A percentile compares a stretch with the other conserved stretches of the same genome.
Evolutionary conservation across 2,329 filamentous ascomycete species (phyloP).

Genomic region (Podosphaera aphanis): DNA sequence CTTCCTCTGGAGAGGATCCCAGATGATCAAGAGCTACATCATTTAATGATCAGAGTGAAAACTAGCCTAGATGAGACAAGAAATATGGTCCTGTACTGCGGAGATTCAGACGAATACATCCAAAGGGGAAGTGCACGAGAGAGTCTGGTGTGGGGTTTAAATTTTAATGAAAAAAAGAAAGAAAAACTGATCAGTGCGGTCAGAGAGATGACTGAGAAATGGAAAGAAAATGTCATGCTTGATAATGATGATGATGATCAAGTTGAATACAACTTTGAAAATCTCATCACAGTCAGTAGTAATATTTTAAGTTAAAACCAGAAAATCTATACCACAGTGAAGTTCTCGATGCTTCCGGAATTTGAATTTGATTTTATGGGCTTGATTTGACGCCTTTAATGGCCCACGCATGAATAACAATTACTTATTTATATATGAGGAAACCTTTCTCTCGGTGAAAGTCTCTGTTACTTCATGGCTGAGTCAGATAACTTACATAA

Average conservation of each 20-base stretch:
- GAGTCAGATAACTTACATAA: no score
- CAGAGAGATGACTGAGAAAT: neutral
- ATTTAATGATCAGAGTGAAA: slow-evolving; percentile 5
- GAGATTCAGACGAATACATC: neutral
- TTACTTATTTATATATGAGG: no score
- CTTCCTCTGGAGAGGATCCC: slow-evolving; percentile 6
- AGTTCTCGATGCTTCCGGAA: no score
- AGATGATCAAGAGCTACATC: slow-evolving; percentile 7
- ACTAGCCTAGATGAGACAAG: neutral
- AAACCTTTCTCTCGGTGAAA: no score
- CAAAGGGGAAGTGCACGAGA: neutral
- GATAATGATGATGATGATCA: neutral
- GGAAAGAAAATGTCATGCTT: neutral
- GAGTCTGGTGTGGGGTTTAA: neutral
- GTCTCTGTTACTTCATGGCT: no score
- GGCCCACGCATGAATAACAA: no score
- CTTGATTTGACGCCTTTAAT: no score
- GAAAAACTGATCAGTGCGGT: neutral
- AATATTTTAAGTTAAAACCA: neutral
- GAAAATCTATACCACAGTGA: no score
- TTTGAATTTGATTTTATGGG: no score
- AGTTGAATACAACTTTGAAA: neutral
- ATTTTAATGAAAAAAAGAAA: neutral
- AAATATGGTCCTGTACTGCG: neutral
- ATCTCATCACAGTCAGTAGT: neutral